Evolutionary conservation across 768 basidiomycete species (phyloP), one percentile per base, ranked within the genome.

Genomic region (Coprinellus micaceus): DNA sequence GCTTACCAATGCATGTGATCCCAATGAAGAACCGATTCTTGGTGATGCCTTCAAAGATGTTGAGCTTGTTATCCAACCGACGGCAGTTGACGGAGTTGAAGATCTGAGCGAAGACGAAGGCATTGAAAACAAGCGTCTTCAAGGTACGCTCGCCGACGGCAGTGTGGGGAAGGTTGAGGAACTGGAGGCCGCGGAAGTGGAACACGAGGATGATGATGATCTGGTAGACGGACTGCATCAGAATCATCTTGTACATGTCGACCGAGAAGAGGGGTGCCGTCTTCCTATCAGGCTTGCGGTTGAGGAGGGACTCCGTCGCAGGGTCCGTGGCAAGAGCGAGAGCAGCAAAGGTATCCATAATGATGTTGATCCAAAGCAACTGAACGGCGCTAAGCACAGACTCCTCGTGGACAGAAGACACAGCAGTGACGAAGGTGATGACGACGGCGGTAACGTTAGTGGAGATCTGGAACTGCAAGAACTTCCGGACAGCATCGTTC

Each of bases 291-390:
- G 97, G 97, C 69, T 91, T 89, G 65, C 96, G 86, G 54, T 97
- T 79, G 43, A 99, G 83, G 30, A 92, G 81, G 4, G 76, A 69
- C 46, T 85, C 85, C 1, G 87, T 84, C 0, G 97, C 95, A 9
- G 94, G 95, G 69, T 98, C 97, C 24, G 97, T 98, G 17, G 97
- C 96, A 50, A 99, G 83, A 12, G 97, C 97, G 50, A 98, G 85
- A 24, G 97, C 97, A 54, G 97, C 97, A 67, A 99, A 98, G 1
- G 94, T 96, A 68, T 97, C 95, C 94, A 96, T 96, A 70, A 96
- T 96, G 59, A 98, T 88, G 77, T 98, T 98, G 72, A 98, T 93
- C 95, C 97, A 99, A 21, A 99, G 83, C 4, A 99, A 74, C 68
- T 99, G 97, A 1, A 99, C 97, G 29, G 97, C 96, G 22, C 91